Percentiles rank a stretch among this genome's conserved stretches.
These are phyloP conservation scores for Abelmoschus esculentus DNA, from an alignment of 345 rosid genomes.

Conservation along the genomic window DNA sequence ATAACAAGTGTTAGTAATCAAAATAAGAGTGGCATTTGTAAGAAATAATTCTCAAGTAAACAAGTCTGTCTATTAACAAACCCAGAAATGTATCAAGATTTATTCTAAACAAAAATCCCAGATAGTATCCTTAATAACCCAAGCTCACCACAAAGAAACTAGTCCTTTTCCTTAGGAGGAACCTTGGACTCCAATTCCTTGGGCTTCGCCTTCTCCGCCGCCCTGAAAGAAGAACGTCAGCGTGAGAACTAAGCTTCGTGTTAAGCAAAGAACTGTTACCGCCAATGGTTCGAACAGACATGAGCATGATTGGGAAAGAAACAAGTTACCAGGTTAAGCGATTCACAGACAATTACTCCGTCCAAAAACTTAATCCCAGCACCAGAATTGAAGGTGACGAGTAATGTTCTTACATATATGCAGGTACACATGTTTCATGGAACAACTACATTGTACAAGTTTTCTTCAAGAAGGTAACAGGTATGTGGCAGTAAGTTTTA, in stretches of 20 bases:
- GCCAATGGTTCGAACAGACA: neutral
- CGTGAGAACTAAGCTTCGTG: slow-evolving; percentile 2
- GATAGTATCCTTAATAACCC: neutral
- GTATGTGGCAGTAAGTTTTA: neutral
- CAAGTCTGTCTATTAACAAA: neutral
- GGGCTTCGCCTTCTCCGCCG: slow-evolving; percentile 51
- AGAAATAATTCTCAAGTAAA: neutral
- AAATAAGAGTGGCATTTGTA: neutral
- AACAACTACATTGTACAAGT: neutral
- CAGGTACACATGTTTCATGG: neutral
- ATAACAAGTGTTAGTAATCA: neutral
- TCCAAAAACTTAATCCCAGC: neutral
- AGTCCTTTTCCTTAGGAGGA: slow-evolving; percentile 52
- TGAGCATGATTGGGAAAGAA: neutral
- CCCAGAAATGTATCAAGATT: slow-evolving; percentile 3
- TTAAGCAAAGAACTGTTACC: neutral
- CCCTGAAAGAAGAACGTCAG: slow-evolving; percentile 37
- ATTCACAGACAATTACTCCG: neutral
- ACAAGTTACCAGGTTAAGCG: neutral
- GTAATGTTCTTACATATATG: neutral
- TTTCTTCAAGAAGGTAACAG: neutral
- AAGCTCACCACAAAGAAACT: slow-evolving; percentile 3
- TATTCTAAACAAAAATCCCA: slow-evolving; percentile 8
- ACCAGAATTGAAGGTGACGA: neutral
- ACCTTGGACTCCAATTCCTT: slow-evolving; percentile 69